Evolutionary conservation across 1,284 basidiomycete species (phyloP), one percentile per base, ranked within the genome.

Genomic region (Hortiboletus rubellus): DNA sequence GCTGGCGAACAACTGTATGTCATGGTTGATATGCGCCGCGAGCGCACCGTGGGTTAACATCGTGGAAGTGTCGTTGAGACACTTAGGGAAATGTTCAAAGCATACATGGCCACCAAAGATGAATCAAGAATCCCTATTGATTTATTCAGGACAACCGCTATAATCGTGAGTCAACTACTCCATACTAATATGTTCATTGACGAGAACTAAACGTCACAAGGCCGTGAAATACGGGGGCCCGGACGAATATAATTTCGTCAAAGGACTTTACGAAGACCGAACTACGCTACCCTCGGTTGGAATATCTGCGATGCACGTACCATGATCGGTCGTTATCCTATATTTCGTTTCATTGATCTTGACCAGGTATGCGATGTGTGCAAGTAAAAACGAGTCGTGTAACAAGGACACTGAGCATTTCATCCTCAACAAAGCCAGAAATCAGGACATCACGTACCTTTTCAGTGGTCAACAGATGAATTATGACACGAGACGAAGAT

Each of bases 51-150:
- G 9, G 31, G 22, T 46, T 61, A 43, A 54, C 46, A 30, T 50
- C 5, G 47, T 22, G 37, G 8, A 60, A 92, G 89, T 49, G 90
- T 92, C 30, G 73, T 94, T 55, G 77, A 81, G 52, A 91, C 94
- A 72, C 79, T 96, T 56, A 81, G 82, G 68, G 75, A 76, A 47
- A 87, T 93, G 57, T 98, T 98, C 76, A 76, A 79, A 46, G 77
- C 84, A 38, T 92, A 87, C 71, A 73, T 91, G 61, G 79, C 84
- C 62, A 89, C 84, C 24, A 84, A 84, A 15, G 92, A 97, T 66
- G 87, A 91, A 63, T 88, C 87, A 5, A 79, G 75, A 54, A 94
- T 98, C 62, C 92, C 94, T 8, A 80, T 84, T 24, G 92, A 95
- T 74, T 73, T 95, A 49, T 82, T 87, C 64, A 69, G 77, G 22